phyloP scores from a whole-genome alignment of 2,329 filamentous ascomycete species.

The Phaeomoniella chlamydospora region DNA sequence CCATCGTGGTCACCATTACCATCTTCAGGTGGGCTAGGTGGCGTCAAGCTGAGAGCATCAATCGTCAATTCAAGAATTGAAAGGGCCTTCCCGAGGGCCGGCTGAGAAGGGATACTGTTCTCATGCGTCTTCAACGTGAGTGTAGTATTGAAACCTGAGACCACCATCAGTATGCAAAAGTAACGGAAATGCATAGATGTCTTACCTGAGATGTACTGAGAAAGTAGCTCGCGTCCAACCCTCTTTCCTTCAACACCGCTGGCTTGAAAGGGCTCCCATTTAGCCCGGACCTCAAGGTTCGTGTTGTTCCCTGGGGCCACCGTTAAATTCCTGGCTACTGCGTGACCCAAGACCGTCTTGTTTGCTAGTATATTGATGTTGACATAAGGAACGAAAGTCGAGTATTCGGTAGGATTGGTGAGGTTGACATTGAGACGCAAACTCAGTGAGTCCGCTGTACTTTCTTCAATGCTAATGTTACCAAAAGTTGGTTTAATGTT shows the following conservation, averaged over 20 bases:
- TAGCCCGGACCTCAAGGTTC: constrained; percentile 50
- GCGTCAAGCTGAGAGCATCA: constrained; percentile 51
- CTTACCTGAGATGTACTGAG: constrained; percentile 67
- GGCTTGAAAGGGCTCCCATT: constrained; percentile 56
- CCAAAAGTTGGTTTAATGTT: constrained; percentile 49
- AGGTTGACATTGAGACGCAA: constrained; percentile 63
- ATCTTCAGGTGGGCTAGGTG: constrained; percentile 34
- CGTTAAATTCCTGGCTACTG: constrained; percentile 48
- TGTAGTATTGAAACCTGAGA: constrained; percentile 59
- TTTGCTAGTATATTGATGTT: constrained; percentile 66
- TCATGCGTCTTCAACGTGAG: constrained; percentile 59
- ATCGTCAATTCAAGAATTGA: constrained; percentile 58
- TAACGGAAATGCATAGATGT: not conserved
- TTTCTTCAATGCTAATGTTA: constrained; percentile 58
- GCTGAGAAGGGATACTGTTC: constrained; percentile 58
- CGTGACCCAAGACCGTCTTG: constrained; percentile 59
- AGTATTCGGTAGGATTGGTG: constrained; percentile 81
- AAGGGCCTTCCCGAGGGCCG: constrained; percentile 56
- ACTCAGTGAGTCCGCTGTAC: constrained; percentile 54
- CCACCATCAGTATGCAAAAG: constrained; percentile 4
- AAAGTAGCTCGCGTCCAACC: constrained; percentile 60
- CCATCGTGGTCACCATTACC: constrained; percentile 20
- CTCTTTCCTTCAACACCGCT: constrained; percentile 47
- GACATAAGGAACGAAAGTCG: constrained; percentile 64
- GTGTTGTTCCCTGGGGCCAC: constrained; percentile 59